A percentile compares a stretch with the other conserved stretches of the same genome.
Evolutionary conservation across 805 yeast species (phyloP).

Genomic region (Lachancea waltii): DNA sequence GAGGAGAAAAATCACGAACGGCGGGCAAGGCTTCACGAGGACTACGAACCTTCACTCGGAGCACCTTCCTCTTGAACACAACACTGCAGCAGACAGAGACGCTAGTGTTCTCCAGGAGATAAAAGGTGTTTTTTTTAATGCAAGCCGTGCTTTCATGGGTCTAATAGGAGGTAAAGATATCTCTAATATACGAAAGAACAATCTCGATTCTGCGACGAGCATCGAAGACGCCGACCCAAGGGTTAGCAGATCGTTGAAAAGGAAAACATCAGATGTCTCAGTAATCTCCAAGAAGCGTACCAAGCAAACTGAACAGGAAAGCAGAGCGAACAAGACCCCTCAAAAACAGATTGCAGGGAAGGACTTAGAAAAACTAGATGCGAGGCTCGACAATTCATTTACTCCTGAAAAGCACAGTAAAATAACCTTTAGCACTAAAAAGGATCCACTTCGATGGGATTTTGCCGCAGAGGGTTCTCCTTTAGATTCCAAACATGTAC

Average conservation of each 20-base stretch:
- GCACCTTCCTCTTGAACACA: background rate
- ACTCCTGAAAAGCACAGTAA: constrained; percentile 7
- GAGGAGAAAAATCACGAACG: constrained; percentile 12
- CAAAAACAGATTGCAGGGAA: background rate
- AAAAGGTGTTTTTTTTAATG: constrained; percentile 4
- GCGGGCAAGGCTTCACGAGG: background rate
- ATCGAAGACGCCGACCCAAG: background rate
- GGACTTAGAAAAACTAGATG: constrained; percentile 3
- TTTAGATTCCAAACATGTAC: constrained; percentile 8
- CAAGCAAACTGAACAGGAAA: too few relatives aligned
- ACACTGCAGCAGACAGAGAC: background rate
- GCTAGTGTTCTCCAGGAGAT: constrained; percentile 1
- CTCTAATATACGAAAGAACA: background rate
- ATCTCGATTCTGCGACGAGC: background rate
- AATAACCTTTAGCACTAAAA: constrained; percentile 13
- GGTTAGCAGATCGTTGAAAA: background rate
- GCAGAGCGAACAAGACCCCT: too few relatives aligned
- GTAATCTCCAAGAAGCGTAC: background rate
- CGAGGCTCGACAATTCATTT: constrained; percentile 6
- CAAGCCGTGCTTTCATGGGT: constrained; percentile 3
- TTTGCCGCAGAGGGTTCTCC: too few relatives aligned
- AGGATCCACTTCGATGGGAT: constrained; percentile 30
- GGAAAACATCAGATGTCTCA: background rate
- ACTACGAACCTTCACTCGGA: background rate
- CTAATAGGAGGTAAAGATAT: background rate